A percentile compares a stretch with the other conserved stretches of the same genome.
Conservation (phyloP, 306 rosid species). For the Alnus rubra region DNA sequence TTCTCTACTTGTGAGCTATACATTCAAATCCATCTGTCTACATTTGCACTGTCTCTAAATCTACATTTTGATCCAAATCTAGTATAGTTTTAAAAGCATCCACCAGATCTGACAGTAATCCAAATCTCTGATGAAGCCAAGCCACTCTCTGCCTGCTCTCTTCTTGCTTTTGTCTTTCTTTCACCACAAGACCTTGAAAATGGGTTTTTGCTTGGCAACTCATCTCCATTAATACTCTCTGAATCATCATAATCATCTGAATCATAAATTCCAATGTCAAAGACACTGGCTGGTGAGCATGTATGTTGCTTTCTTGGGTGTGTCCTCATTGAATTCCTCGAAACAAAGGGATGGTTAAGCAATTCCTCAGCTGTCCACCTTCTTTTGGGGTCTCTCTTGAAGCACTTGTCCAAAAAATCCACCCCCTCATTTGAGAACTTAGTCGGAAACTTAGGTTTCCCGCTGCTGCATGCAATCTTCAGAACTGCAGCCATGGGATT, state of each 20-base stretch:
- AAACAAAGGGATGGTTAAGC: constrained; percentile 60
- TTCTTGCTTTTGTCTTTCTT: neutral
- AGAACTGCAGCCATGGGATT: constrained; percentile 47
- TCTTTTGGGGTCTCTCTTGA: constrained; percentile 52
- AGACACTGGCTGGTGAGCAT: constrained; percentile 51
- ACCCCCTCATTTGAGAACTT: constrained; percentile 46
- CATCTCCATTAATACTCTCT: constrained; percentile 11
- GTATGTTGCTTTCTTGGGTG: constrained; percentile 4
- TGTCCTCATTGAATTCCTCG: constrained; percentile 17
- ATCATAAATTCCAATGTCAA: constrained; percentile 34
- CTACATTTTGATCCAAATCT: neutral
- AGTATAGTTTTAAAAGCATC: neutral
- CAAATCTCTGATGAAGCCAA: constrained; percentile 46
- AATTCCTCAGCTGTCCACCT: constrained; percentile 43
- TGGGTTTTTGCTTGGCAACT: constrained; percentile 27
- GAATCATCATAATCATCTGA: constrained; percentile 26
- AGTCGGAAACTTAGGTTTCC: constrained; percentile 47
- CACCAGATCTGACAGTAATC: constrained; percentile 57
- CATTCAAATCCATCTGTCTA: constrained; percentile 29
- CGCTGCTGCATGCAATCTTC: constrained; percentile 45
- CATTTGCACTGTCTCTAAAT: neutral
- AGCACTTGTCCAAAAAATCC: constrained; percentile 59
- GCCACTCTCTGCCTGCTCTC: constrained; percentile 27
- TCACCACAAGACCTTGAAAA: constrained; percentile 22
- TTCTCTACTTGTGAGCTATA: constrained; percentile 25